Conservation (phyloP, 345 rosid genomes). For the Fremontodendron californicum region DNA sequence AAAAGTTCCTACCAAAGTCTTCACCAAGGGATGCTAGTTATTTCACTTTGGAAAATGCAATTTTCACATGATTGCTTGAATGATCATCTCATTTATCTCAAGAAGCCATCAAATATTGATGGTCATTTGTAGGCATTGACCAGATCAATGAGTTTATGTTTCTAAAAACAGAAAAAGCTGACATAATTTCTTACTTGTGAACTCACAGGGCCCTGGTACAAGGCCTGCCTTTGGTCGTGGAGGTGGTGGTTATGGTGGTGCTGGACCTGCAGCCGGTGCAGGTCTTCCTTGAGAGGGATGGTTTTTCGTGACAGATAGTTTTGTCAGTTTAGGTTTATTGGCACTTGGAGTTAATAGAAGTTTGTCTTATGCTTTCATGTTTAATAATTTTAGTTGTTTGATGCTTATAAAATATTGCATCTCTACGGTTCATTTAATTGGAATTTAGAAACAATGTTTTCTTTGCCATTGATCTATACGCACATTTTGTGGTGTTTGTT, state of each 20-base stretch:
- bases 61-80: neutral
- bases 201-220: constrained; percentile 49
- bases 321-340: constrained; percentile 14
- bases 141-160: neutral
- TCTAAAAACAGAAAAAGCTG: neutral
- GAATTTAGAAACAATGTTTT: neutral
- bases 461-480: neutral
- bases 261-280: constrained; percentile 43
- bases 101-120: neutral
- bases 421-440: neutral
- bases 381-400: neutral
- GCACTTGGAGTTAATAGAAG: neutral
- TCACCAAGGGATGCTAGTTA: neutral
- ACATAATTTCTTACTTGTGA: neutral
- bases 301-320: neutral
- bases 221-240: constrained; percentile 78
- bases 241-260: constrained; percentile 41
- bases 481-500: neutral
- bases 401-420: neutral
- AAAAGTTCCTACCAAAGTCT: too few relatives aligned
- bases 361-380: neutral
- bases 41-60: neutral
- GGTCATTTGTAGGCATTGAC: neutral
- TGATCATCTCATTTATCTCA: neutral
- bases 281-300: constrained; percentile 42